These are phyloP conservation scores for Ambispora gerdemannii DNA, from an alignment of 192 early-diverging fungal species.

Conservation along the genomic window DNA sequence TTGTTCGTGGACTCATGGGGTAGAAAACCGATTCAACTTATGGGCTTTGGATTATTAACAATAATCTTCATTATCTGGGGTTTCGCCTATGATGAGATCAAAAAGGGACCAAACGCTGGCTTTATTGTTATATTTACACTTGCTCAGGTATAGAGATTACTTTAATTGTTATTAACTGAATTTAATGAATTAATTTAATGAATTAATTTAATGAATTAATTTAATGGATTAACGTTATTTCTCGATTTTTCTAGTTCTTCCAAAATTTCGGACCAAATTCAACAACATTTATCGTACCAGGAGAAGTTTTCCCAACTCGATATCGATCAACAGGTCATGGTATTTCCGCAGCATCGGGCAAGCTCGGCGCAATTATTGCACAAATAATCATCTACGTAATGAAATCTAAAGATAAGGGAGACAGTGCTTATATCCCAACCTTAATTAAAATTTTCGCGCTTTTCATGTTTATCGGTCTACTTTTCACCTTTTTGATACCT, in stretches of 20 bases:
- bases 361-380: constrained; percentile 73
- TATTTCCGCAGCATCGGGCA: constrained; percentile 77
- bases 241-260: constrained; percentile 69
- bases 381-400: constrained; percentile 69
- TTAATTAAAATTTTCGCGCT: constrained; percentile 70
- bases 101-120: constrained; percentile 49
- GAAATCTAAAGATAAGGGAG: constrained; percentile 68
- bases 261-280: constrained; percentile 96
- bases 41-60: constrained; percentile 74
- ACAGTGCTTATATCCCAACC: constrained; percentile 56
- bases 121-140: constrained; percentile 35
- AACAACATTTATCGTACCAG: constrained; percentile 84
- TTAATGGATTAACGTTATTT: constrained; percentile 55
- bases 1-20: constrained; percentile 84
- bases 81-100: constrained; percentile 67
- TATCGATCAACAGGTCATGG: constrained; percentile 79
- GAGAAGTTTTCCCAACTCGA: constrained; percentile 79
- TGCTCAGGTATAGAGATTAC: constrained; percentile 20
- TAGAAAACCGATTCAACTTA: constrained; percentile 90
- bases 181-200: not conserved
- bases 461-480: constrained; percentile 72
- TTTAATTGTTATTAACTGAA: not conserved
- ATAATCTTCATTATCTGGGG: constrained; percentile 73
- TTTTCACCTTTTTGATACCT: constrained; percentile 63
- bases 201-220: not conserved